Evolutionary conservation across 768 basidiomycete species (phyloP), one percentile per base, ranked within the genome.

Genomic region (Hygrocybe punicea): DNA sequence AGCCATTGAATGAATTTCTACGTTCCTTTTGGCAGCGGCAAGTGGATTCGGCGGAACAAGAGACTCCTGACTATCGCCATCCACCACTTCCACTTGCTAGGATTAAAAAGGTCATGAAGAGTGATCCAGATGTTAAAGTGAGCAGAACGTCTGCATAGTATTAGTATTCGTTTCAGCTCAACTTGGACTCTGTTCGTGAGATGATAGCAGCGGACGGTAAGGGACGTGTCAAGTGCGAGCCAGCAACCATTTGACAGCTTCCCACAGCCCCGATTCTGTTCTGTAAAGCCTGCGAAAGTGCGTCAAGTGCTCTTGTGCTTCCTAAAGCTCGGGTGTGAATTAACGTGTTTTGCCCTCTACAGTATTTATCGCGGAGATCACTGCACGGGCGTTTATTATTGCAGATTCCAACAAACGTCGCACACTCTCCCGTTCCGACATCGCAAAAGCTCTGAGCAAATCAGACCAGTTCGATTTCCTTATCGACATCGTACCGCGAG

Each of bases 31-130:
- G 94, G 94, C 89, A 91, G 65, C 74, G 91, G 42, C 92, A 94
- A 68, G 83, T 94, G 58, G 86, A 91, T 69, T 78, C 83, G 6
- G 91, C 93, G 0, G 94, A 97, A 69, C 83, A 86, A 63, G 93
- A 94, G 66, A 89, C 85, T 0, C 89, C 89, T 23, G 93, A 95
- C 72, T 91, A 90, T 62, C 78, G 89, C 53, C 91, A 94, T 66
- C 91, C 91, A 1, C 86, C 91, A 6, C 77, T 98, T 10, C 96
- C 96, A 3, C 77, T 99, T 29, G 97, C 97, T 16, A 78, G 97
- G 69, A 97, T 98, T 66, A 98, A 98, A 80, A 98, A 98, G 71
- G 96, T 98, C 56, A 97, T 98, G 92, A 98, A 98, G 80, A 95
- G 89, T 70, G 93, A 94, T 75, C 91, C 93, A 3, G 93, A 95